These are phyloP conservation scores for Lodderomyces metapsilosis DNA, from an alignment of 1,139 yeast genomes.

Conservation along the genomic window DNA sequence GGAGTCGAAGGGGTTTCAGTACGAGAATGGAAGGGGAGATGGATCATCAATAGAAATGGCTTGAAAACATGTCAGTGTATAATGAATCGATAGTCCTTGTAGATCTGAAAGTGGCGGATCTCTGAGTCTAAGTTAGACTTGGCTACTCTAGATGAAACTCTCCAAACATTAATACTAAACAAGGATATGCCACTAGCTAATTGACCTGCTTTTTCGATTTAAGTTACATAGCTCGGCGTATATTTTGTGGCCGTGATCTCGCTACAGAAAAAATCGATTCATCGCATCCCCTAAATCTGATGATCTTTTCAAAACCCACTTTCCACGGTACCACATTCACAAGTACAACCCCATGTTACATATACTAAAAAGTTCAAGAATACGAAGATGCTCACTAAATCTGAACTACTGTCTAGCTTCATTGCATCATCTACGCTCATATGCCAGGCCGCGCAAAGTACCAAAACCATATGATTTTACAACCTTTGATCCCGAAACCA, in stretches of 20 bases:
- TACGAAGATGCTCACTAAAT: background rate
- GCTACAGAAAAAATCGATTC: too few species aligned
- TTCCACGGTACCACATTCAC: background rate
- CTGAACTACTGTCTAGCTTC: background rate
- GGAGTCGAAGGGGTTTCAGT: background rate
- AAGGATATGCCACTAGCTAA: too few species aligned
- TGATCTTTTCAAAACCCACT: background rate
- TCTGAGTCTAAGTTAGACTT: too few species aligned
- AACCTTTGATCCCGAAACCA: slow-evolving; percentile 4
- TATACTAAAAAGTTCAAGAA: background rate
- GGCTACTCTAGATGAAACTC: too few species aligned
- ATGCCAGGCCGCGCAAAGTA: background rate
- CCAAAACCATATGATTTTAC: background rate
- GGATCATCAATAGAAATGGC: background rate
- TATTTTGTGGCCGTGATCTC: too few species aligned
- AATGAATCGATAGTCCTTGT: too few species aligned
- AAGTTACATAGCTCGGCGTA: too few species aligned
- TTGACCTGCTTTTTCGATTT: too few species aligned
- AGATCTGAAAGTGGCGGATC: too few species aligned
- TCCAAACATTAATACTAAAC: too few species aligned
- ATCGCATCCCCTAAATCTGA: background rate
- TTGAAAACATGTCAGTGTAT: too few species aligned
- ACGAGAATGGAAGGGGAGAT: background rate
- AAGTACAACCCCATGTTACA: background rate
- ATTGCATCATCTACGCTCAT: background rate